A percentile compares a stretch with the other conserved stretches of the same genome.
These are phyloP conservation scores for Colletotrichum ledebouriae DNA, from an alignment of 2,329 filamentous ascomycete genomes.

Conservation along the genomic window DNA sequence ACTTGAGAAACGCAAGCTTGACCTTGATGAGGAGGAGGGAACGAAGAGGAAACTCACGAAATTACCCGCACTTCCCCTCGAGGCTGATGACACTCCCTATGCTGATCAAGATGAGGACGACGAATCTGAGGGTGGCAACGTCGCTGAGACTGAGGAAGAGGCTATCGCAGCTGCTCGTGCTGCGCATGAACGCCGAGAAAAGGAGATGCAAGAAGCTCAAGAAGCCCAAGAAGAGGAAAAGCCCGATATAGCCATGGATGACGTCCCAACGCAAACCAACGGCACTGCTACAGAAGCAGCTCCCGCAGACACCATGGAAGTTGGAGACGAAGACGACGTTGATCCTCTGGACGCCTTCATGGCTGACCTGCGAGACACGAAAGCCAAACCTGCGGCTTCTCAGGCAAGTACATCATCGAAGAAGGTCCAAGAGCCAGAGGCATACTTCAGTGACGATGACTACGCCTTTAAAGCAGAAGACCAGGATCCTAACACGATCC, in stretches of 20 bases:
- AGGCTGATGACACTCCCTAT: slow-evolving; percentile 72
- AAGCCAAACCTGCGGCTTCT: slow-evolving; percentile 46
- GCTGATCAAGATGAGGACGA: slow-evolving; percentile 76
- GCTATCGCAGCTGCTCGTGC: slow-evolving; percentile 86
- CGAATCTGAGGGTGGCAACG: slow-evolving; percentile 81
- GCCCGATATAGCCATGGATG: slow-evolving; percentile 37
- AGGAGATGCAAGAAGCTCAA: slow-evolving; percentile 63
- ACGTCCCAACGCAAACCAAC: slow-evolving; percentile 44
- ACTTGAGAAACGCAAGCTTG: slow-evolving; percentile 78
- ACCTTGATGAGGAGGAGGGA: slow-evolving; percentile 90
- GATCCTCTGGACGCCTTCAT: slow-evolving; percentile 99
- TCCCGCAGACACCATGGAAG: slow-evolving; percentile 64
- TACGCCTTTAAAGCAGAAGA: slow-evolving; percentile 66
- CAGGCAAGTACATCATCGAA: slow-evolving; percentile 55
- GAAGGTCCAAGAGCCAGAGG: slow-evolving; percentile 78
- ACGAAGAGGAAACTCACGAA: slow-evolving; percentile 91
- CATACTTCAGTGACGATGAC: slow-evolving; percentile 92
- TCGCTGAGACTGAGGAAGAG: slow-evolving; percentile 88
- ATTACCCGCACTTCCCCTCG: slow-evolving; percentile 81
- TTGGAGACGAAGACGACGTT: slow-evolving; percentile 71
- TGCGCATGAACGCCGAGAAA: slow-evolving; percentile 86
- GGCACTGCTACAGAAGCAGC: slow-evolving; percentile 44
- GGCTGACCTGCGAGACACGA: slow-evolving; percentile 71
- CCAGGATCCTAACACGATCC: slow-evolving; percentile 61
- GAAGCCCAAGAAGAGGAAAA: slow-evolving; percentile 64